These are phyloP conservation scores for Fusarium oligoseptatum DNA, from an alignment of 2,329 filamentous ascomycete species.

Conservation along the genomic window DNA sequence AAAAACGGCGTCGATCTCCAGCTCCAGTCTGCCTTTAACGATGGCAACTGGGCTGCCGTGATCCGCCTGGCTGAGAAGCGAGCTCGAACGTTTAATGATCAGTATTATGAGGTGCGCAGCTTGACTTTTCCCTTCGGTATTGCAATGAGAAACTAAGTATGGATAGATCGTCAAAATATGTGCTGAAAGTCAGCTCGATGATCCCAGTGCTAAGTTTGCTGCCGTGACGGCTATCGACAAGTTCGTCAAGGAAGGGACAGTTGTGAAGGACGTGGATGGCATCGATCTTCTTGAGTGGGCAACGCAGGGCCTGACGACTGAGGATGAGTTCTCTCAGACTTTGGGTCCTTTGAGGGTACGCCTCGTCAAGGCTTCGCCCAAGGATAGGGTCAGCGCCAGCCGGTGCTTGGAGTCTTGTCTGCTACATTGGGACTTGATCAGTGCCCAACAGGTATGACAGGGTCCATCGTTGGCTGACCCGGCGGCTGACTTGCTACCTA, in stretches of 20 bases:
- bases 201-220: slow-evolving; percentile 59
- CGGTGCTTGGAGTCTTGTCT: slow-evolving; percentile 67
- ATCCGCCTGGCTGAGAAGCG: slow-evolving; percentile 67
- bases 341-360: slow-evolving; percentile 64
- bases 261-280: slow-evolving; percentile 63
- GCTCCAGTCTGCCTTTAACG: slow-evolving; percentile 67
- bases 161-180: slow-evolving; percentile 61
- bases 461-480: too few relatives aligned
- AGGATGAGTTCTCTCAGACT: slow-evolving; percentile 60
- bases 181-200: slow-evolving; percentile 66
- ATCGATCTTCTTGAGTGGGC: slow-evolving; percentile 70
- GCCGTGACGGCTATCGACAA: slow-evolving; percentile 60
- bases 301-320: slow-evolving; percentile 53
- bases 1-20: slow-evolving; percentile 66
- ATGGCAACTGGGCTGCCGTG: slow-evolving; percentile 66
- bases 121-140: not conserved
- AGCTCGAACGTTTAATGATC: slow-evolving; percentile 62
- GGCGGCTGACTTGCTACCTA: slow-evolving; percentile 45
- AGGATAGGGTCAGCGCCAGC: slow-evolving; percentile 56
- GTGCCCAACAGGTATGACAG: slow-evolving; percentile 66
- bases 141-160: slow-evolving; percentile 3
- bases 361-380: slow-evolving; percentile 66
- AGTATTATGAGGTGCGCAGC: slow-evolving; percentile 66
- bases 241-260: slow-evolving; percentile 60
- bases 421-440: slow-evolving; percentile 67